Evolutionary conservation across 2,329 filamentous ascomycete genomes (phyloP).

Genomic region (Fusarium multiceps): DNA sequence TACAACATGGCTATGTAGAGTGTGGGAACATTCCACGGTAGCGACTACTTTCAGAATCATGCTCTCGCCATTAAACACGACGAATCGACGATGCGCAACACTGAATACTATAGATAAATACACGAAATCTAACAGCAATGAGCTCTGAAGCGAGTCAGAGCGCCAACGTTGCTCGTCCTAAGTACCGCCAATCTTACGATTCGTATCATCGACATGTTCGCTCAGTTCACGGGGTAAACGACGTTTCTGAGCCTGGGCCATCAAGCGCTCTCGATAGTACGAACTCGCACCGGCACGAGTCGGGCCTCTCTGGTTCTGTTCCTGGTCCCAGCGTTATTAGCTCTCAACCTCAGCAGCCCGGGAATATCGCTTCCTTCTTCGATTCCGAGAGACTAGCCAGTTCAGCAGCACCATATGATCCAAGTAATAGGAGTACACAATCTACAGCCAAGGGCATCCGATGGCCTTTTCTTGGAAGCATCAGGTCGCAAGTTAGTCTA

Average conservation of each 20-base stretch:
- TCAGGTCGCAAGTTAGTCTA: conserved; percentile 36
- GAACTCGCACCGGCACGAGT: conserved; percentile 22
- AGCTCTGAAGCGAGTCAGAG: conserved; percentile 33
- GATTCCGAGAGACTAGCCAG: conserved; percentile 43
- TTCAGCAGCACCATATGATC: conserved; percentile 34
- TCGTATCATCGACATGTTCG: conserved; percentile 46
- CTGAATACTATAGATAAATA: conserved; percentile 22
- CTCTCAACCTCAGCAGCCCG: conserved; percentile 11
- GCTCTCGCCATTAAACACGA: conserved; percentile 21
- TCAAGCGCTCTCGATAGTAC: conserved; percentile 18
- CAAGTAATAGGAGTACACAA: conserved; percentile 15
- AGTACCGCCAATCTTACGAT: conserved; percentile 40
- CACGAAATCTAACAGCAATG: conserved; percentile 32
- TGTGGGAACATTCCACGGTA: conserved; percentile 11
- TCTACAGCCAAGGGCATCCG: conserved; percentile 23
- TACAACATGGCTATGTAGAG: conserved; percentile 29
- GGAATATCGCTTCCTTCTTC: conserved; percentile 43
- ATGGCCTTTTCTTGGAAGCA: conserved; percentile 46
- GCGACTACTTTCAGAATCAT: conserved; percentile 27
- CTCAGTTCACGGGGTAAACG: conserved; percentile 40
- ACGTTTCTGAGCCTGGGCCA: conserved; percentile 13
- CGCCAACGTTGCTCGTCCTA: conserved; percentile 34
- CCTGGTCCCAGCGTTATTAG: conserved; percentile 1
- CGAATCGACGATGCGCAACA: conserved; percentile 25
- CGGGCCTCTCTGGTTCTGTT: neutral